Conservation (phyloP, 2,329 filamentous ascomycete genomes). For the Coleophoma cylindrospora region DNA sequence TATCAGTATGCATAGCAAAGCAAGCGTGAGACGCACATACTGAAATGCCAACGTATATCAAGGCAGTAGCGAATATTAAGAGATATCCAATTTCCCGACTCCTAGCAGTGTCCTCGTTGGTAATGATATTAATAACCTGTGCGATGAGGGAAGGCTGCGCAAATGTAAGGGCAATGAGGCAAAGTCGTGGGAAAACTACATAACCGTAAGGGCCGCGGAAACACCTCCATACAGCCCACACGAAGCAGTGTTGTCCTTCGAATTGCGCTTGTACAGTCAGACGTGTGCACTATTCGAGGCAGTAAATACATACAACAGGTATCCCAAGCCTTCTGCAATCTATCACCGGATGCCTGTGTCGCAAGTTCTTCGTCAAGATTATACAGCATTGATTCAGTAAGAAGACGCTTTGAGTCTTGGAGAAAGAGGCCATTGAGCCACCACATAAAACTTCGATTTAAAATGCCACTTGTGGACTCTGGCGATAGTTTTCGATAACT, state of each 20-base stretch:
- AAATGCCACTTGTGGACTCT: constrained; percentile 4
- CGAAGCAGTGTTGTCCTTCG: background rate
- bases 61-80: constrained; percentile 15
- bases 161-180: constrained; percentile 8
- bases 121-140: constrained; percentile 1
- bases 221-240: too few relatives aligned
- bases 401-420: background rate
- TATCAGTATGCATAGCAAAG: background rate
- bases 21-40: background rate
- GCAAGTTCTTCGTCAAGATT: constrained; percentile 2
- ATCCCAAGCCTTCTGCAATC: background rate
- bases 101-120: background rate
- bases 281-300: background rate
- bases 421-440: constrained; percentile 6
- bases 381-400: background rate
- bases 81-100: constrained; percentile 8
- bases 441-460: constrained; percentile 4
- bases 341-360: background rate
- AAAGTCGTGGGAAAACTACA: constrained; percentile 5
- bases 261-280: background rate
- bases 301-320: background rate
- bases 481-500: background rate
- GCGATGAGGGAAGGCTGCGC: constrained; percentile 13
- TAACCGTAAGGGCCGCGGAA: too few relatives aligned
- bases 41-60: constrained; percentile 19